phyloP scores from a whole-genome alignment of 768 basidiomycete genomes.

The Lentinula edodes region DNA sequence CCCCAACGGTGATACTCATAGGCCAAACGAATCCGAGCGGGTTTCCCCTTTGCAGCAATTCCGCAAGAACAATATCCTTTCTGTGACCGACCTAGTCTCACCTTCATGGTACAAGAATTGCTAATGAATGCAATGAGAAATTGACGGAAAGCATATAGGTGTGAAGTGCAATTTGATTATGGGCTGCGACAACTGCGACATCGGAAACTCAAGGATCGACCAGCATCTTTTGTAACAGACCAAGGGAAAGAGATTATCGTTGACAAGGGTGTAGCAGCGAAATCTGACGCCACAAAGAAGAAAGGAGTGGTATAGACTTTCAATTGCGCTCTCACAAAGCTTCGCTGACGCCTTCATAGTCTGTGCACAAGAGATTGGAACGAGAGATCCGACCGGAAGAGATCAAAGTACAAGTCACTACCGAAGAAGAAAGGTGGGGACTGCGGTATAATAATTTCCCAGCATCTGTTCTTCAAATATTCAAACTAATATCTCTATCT shows the following conservation, averaged over 20 bases:
- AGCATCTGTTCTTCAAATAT: not conserved
- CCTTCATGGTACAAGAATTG: constrained; percentile 49
- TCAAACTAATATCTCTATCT: not conserved
- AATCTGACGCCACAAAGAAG: constrained; percentile 48
- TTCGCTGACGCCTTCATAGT: constrained; percentile 27
- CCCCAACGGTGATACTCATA: too few species aligned
- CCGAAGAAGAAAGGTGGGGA: constrained; percentile 74
- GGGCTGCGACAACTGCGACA: constrained; percentile 55
- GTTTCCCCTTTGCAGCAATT: constrained; percentile 31
- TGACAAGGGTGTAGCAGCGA: constrained; percentile 40
- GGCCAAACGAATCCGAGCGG: constrained; percentile 16
- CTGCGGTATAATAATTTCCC: constrained; percentile 43
- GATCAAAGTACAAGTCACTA: constrained; percentile 42
- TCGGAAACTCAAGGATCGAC: constrained; percentile 43
- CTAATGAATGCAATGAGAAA: not conserved
- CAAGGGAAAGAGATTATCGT: constrained; percentile 59
- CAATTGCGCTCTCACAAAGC: not conserved
- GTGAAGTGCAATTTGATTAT: constrained; percentile 77
- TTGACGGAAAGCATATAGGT: constrained; percentile 38
- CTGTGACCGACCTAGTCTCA: constrained; percentile 58
- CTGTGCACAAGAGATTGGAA: constrained; percentile 75
- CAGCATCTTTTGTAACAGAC: constrained; percentile 48
- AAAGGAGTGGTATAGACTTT: constrained; percentile 45
- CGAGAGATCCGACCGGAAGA: constrained; percentile 60
- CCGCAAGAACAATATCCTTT: constrained; percentile 40